Evolutionary conservation across 2,329 filamentous ascomycete genomes (phyloP).

Genomic region (Dothidotthia symphoricarpi): DNA sequence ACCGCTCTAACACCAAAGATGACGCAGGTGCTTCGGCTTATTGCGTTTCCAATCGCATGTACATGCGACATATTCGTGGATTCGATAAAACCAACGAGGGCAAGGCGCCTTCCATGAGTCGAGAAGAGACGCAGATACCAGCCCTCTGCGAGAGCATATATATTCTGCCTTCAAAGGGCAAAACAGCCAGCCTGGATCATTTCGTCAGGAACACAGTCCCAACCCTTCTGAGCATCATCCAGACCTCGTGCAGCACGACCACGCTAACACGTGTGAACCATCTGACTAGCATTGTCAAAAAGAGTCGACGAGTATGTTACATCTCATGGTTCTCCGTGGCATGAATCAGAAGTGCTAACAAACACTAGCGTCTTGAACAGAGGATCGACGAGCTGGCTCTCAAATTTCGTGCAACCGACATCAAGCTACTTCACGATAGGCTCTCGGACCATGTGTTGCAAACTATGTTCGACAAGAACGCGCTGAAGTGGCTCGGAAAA

Average conservation of each 20-base stretch:
- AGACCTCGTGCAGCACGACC: conserved; percentile 18
- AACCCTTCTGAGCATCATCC: conserved; percentile 13
- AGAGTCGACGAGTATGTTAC: conserved; percentile 5
- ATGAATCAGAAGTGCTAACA: not conserved
- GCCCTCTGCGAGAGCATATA: conserved; percentile 11
- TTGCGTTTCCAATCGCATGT: conserved; percentile 21
- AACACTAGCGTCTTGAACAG: not conserved
- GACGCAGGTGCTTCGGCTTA: conserved; percentile 9
- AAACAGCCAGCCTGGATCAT: conserved; percentile 5
- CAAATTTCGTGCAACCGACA: not conserved
- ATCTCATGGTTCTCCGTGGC: too few species aligned
- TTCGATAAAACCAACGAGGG: not conserved
- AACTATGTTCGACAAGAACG: conserved; percentile 2
- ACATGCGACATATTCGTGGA: conserved; percentile 14
- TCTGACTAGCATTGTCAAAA: conserved; percentile 9
- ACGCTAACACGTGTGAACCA: conserved; percentile 15
- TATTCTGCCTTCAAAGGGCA: conserved; percentile 13
- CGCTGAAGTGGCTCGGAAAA: conserved; percentile 1
- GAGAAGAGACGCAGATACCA: conserved; percentile 19
- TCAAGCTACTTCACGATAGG: not conserved
- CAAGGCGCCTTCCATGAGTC: conserved; percentile 4
- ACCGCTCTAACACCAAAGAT: conserved; percentile 12
- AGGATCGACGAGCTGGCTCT: not conserved
- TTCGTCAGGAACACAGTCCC: conserved; percentile 1
- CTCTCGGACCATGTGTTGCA: conserved; percentile 1